These are phyloP conservation scores for Zygnema cylindricum DNA, from an alignment of 139 green algal genomes.

Conservation along the genomic window DNA sequence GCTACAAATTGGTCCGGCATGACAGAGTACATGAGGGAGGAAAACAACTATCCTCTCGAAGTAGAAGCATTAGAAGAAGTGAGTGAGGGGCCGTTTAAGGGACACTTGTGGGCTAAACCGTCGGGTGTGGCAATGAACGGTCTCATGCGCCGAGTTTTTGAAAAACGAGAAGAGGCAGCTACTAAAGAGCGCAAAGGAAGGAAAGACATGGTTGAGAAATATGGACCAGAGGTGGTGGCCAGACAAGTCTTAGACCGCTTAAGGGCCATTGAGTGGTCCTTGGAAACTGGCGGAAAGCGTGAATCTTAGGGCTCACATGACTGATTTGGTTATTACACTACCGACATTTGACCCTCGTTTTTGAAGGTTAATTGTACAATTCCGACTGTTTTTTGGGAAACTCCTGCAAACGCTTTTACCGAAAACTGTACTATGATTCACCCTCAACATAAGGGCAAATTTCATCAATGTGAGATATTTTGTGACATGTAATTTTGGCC, in stretches of 20 bases:
- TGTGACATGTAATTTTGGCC: too few relatives aligned
- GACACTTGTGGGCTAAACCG: conserved; percentile 58
- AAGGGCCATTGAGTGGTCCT: too few relatives aligned
- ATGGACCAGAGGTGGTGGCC: conserved; percentile 32
- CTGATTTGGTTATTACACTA: too few relatives aligned
- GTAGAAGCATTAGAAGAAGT: conserved; percentile 40
- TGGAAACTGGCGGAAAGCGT: too few relatives aligned
- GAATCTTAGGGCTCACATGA: too few relatives aligned
- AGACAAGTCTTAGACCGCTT: background rate
- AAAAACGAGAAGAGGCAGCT: conserved; percentile 31
- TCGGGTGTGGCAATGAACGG: conserved; percentile 6
- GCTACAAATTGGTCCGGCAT: conserved; percentile 72
- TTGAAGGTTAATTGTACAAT: too few relatives aligned
- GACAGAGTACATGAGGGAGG: conserved; percentile 63
- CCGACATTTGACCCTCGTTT: too few relatives aligned
- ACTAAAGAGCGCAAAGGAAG: conserved; percentile 23
- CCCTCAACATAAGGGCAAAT: too few relatives aligned
- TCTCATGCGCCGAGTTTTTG: conserved; percentile 53
- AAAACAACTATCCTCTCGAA: conserved; percentile 49
- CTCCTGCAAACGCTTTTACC: too few relatives aligned
- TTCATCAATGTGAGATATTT: too few relatives aligned
- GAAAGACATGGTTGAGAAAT: conserved; percentile 57
- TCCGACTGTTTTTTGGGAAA: too few relatives aligned
- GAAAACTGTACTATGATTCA: too few relatives aligned
- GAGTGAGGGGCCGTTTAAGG: conserved; percentile 44